Conservation (phyloP, 73 alveolate genomes). For the Tetrahymena elliotti region DNA sequence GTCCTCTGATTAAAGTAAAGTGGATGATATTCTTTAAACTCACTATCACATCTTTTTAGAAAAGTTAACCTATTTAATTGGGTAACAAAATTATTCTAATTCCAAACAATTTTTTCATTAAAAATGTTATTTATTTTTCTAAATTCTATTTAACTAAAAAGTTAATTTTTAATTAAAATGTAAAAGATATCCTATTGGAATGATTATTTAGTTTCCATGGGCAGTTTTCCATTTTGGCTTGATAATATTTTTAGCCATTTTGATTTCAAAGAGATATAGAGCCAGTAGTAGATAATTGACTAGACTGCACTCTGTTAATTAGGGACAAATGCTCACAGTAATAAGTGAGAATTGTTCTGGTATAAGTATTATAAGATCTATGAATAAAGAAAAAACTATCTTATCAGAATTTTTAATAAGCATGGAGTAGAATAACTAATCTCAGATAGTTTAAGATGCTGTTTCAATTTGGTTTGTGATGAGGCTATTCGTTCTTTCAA, state of each 20-base stretch:
- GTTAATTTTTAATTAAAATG: no score
- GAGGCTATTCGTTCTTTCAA: not conserved
- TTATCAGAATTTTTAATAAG: not conserved
- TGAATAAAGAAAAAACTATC: not conserved
- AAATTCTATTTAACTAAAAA: no score
- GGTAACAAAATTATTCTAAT: not conserved
- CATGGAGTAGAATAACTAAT: not conserved
- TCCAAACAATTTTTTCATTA: no score
- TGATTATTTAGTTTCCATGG: not conserved
- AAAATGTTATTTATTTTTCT: no score
- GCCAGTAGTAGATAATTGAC: not conserved
- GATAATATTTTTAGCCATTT: not conserved
- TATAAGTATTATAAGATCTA: not conserved
- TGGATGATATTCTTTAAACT: not conserved
- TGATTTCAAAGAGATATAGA: not conserved
- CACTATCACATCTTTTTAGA: not conserved
- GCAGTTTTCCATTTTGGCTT: not conserved
- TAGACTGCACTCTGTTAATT: not conserved
- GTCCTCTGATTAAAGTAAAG: conserved; percentile 49
- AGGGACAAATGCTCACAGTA: not conserved
- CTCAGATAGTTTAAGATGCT: not conserved
- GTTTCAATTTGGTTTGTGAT: not conserved
- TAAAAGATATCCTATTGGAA: not conserved
- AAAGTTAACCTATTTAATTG: not conserved
- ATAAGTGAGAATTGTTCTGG: not conserved